Percentiles rank a stretch among this genome's conserved stretches.
Conservation (phyloP, 73 alveolate species). For the Paramecium octaurelia region DNA sequence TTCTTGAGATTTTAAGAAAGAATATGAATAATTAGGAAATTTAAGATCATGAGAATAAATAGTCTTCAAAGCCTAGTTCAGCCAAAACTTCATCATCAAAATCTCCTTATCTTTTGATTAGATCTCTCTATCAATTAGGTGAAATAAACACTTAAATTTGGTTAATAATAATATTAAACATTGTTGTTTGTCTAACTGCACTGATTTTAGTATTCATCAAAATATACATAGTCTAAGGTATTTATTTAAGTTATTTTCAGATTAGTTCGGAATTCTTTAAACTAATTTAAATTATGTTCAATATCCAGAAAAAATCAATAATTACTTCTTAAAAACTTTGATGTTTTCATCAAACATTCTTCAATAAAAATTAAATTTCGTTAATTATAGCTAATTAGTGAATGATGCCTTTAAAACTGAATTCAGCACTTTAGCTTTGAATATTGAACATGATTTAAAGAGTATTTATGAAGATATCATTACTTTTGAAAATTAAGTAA, state of each 20-base stretch:
- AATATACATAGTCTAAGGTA: background rate
- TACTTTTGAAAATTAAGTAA: background rate
- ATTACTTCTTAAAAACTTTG: background rate
- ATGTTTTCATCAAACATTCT: background rate
- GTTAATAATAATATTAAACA: background rate
- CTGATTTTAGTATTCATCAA: background rate
- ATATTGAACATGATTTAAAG: background rate
- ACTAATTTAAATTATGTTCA: background rate
- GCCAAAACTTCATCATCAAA: constrained; percentile 6
- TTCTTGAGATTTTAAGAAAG: background rate
- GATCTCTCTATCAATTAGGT: background rate
- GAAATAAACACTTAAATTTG: background rate
- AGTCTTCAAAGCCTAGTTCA: background rate
- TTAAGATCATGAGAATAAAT: background rate
- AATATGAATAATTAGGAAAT: background rate
- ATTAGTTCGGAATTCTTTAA: background rate
- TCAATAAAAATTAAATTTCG: background rate
- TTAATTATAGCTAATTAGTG: background rate
- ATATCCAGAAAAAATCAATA: background rate
- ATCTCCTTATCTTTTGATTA: background rate
- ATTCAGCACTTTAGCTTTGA: background rate
- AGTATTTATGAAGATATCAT: constrained; percentile 26
- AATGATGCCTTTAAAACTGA: background rate
- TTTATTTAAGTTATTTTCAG: background rate
- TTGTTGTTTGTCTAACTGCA: background rate